Evolutionary conservation across 345 rosid species (phyloP).

Genomic region (Microthlaspi erraticum): DNA sequence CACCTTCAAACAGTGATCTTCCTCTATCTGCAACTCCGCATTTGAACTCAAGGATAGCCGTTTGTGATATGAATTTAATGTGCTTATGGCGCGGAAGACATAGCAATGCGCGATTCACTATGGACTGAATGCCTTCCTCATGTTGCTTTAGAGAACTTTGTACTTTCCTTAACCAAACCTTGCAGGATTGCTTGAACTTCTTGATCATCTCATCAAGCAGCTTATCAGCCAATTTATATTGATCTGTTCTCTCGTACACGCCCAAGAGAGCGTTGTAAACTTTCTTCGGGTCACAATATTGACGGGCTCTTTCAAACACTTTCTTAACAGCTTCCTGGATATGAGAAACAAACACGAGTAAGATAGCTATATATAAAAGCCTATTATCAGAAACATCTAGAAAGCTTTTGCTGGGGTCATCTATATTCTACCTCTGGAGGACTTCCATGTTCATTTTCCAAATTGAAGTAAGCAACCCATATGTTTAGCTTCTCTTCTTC

Average conservation of each 20-base stretch:
- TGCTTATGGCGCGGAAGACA: conserved; percentile 87
- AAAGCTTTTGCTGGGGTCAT: conserved; percentile 14
- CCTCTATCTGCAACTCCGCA: conserved; percentile 90
- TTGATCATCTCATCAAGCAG: conserved; percentile 76
- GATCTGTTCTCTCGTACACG: conserved; percentile 85
- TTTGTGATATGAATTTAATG: conserved; percentile 81
- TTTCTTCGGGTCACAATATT: conserved; percentile 82
- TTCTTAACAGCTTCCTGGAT: conserved; percentile 83
- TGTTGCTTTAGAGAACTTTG: conserved; percentile 61
- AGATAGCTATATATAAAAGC: conserved; percentile 4
- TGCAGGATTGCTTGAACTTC: conserved; percentile 94
- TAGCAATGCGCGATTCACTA: conserved; percentile 71
- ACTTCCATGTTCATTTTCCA: conserved; percentile 92
- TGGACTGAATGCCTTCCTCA: conserved; percentile 67
- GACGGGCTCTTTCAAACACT: conserved; percentile 86
- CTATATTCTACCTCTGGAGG: conserved; percentile 88
- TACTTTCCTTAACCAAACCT: conserved; percentile 82
- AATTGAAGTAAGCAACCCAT: conserved; percentile 95
- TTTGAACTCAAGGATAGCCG: conserved; percentile 89
- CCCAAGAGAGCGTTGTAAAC: conserved; percentile 81
- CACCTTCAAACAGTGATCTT: conserved; percentile 83
- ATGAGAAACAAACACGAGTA: conserved; percentile 33
- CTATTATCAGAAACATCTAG: conserved; percentile 8
- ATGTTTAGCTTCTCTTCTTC: conserved; percentile 93
- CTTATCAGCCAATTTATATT: conserved; percentile 70